Evolutionary conservation across 306 rosid species (phyloP).

Genomic region (Fragaria iinumae): DNA sequence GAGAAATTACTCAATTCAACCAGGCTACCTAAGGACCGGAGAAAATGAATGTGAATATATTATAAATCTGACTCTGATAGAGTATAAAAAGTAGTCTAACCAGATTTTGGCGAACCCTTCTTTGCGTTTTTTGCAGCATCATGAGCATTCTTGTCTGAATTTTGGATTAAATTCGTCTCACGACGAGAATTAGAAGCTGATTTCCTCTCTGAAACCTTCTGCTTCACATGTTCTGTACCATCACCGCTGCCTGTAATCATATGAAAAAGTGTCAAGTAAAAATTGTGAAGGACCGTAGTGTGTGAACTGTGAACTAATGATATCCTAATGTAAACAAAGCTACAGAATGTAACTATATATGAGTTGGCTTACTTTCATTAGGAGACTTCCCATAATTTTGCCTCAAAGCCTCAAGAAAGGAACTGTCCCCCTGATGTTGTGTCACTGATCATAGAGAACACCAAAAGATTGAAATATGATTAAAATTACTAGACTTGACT

Average conservation of each 20-base stretch:
- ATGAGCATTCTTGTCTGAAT: slow-evolving; percentile 38
- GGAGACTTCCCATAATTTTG: slow-evolving; percentile 56
- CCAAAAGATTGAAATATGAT: slow-evolving; percentile 19
- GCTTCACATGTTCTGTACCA: slow-evolving; percentile 32
- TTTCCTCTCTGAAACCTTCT: slow-evolving; percentile 41
- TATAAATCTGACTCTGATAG: not conserved
- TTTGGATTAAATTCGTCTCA: slow-evolving; percentile 24
- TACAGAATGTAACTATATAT: not conserved
- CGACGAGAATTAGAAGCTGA: slow-evolving; percentile 40
- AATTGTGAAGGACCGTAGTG: not conserved
- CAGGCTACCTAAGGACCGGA: not conserved
- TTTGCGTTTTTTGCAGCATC: slow-evolving; percentile 37
- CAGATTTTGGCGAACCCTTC: slow-evolving; percentile 49
- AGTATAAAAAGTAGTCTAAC: slow-evolving; percentile 25
- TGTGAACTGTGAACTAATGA: not conserved
- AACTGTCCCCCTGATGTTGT: slow-evolving; percentile 50
- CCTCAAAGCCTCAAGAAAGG: slow-evolving; percentile 60
- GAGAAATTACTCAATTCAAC: not conserved
- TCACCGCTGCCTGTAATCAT: slow-evolving; percentile 38
- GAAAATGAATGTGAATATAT: not conserved
- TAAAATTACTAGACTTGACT: not conserved
- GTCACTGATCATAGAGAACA: slow-evolving; percentile 53
- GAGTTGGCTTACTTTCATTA: slow-evolving; percentile 46
- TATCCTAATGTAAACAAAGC: not conserved
- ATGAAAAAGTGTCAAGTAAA: not conserved